Percentiles rank a stretch among this genome's conserved stretches.
These are phyloP conservation scores for Crassisporium funariophilum DNA, from an alignment of 768 basidiomycete genomes.

Conservation along the genomic window DNA sequence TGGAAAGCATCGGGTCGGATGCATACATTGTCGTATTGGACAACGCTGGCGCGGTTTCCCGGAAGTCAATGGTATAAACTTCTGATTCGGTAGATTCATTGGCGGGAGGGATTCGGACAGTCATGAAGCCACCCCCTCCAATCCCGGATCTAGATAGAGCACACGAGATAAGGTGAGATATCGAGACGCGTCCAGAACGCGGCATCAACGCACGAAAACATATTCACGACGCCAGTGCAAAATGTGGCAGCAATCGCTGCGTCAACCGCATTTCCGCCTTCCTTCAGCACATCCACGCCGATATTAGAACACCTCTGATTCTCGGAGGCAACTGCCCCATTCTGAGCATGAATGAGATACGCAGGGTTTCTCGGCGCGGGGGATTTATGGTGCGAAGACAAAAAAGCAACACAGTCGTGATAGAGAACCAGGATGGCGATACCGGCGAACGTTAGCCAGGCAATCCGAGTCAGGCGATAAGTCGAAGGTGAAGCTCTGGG, in stretches of 20 bases:
- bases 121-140: constrained; percentile 90
- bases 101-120: constrained; percentile 69
- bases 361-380: constrained; percentile 38
- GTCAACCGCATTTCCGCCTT: constrained; percentile 91
- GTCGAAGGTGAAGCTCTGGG: too few relatives aligned
- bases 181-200: background rate
- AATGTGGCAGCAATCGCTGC: constrained; percentile 79
- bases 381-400: background rate
- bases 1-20: constrained; percentile 51
- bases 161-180: constrained; percentile 9
- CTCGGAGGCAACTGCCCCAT: constrained; percentile 91
- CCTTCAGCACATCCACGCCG: constrained; percentile 73
- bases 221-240: constrained; percentile 83
- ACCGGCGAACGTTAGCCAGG: too few relatives aligned
- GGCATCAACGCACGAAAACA: constrained; percentile 72
- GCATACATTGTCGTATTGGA: constrained; percentile 80
- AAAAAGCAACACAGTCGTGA: background rate
- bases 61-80: constrained; percentile 80
- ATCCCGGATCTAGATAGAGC: constrained; percentile 64
- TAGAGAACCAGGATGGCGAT: constrained; percentile 1
- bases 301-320: constrained; percentile 85
- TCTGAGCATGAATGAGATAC: constrained; percentile 53
- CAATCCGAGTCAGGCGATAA: too few relatives aligned
- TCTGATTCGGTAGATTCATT: constrained; percentile 47
- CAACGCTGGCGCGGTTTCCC: constrained; percentile 80